Base-by-base conservation (phyloP, 1,139 yeast genomes). In the Debaryomyces sp. region DNA sequence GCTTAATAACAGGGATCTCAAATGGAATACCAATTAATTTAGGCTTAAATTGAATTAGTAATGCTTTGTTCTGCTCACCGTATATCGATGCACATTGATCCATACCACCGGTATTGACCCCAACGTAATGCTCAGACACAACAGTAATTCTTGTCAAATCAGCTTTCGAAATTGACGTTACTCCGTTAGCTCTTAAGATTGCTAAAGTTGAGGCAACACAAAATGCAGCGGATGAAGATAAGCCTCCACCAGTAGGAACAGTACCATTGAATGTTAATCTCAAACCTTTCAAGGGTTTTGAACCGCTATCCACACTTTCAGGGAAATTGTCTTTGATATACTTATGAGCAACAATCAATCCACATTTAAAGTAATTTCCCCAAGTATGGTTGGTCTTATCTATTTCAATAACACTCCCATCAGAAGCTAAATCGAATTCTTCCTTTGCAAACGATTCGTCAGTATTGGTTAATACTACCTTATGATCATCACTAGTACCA, bases 61-160 rank as follows among this genome's bases (percentile, higher is more conserved):
- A 64, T 1, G 87, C 87, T 55, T 85, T 81, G 51, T 75, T 77
- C 40, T 67, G 70, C 56, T 80, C 82, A n/a, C 91, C 91, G 57
- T 80, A 85, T 22, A 86, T 77, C 2, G 87, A 80, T 3, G 92
- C 91, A 53, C 87, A 78, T 66, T 86, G 92, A 62, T 86, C 92
- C 88, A 86, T 81, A 39, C 92, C 92, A 22, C 92, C 92, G 39
- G 85, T 82, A 61, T 84, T 85, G 47, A 86, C 87, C 22, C 92
- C 92, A 40, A 86, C 82, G 49, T 81, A 83, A 66, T 85, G 89
- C 61, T 86, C 92, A 44, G 86, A 81, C 17, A 81, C 84, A 47
- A 83, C 85, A 10, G 90, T 83, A 48, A 86, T 81, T 52, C 71
- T 68, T 37, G 87, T 82, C 52, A 86, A 73, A 51, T 78, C 83